A percentile compares a stretch with the other conserved stretches of the same genome.
These are phyloP conservation scores for Calonectria ilicicola DNA, from an alignment of 2,329 filamentous ascomycete species.

Conservation along the genomic window DNA sequence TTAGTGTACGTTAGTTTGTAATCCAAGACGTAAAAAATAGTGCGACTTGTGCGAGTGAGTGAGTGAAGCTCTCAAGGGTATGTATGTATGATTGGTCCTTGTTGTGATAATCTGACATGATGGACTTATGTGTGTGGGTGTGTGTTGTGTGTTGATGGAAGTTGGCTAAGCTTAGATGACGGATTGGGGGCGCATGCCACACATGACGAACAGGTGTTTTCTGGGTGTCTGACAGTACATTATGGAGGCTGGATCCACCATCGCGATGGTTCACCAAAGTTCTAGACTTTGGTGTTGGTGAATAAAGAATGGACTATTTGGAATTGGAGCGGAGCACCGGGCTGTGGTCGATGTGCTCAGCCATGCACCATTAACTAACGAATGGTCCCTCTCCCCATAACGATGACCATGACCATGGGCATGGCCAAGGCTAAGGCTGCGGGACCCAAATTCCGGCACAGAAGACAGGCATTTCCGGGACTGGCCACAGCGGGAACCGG, in stretches of 20 bases:
- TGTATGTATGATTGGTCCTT: too few species aligned
- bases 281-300: background rate
- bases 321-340: too few species aligned
- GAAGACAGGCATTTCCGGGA: background rate
- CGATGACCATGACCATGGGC: too few species aligned
- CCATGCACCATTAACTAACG: too few species aligned
- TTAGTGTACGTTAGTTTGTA: conserved; percentile 18
- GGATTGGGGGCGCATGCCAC: background rate
- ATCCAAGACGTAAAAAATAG: background rate
- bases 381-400: too few species aligned
- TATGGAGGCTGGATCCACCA: background rate
- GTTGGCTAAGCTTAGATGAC: background rate
- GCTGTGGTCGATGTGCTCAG: too few species aligned
- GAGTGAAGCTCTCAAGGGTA: too few species aligned
- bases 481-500: background rate
- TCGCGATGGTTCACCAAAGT: background rate
- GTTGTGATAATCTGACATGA: background rate
- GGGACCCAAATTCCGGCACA: background rate
- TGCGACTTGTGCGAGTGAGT: background rate
- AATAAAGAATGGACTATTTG: background rate
- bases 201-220: too few species aligned
- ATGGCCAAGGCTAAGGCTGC: background rate
- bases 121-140: background rate
- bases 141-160: too few species aligned
- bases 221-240: too few species aligned